Base-by-base conservation (phyloP, 441 rosid species). In the Gossypium aridum region DNA sequence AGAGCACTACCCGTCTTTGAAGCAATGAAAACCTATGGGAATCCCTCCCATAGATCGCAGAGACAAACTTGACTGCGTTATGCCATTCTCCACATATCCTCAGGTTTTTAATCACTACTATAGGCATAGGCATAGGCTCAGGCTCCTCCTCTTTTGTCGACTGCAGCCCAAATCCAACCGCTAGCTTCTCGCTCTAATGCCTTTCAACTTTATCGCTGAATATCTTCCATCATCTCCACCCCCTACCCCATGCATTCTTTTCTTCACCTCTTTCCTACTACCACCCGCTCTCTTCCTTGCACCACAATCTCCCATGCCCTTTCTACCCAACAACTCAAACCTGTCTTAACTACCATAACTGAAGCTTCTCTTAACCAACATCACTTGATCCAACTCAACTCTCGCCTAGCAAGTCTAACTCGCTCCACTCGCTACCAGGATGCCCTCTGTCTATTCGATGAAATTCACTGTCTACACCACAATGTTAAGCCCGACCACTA, bases 51-150 rank as follows among this genome's bases (percentile, higher is more conserved):
- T 88, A 6, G 71, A 92, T 80, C 0, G 43, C 66, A 34, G 97
- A 93, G 63, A 93, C 85, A 53, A 82, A 83, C 77, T 93, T 91
- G 78, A 93, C 82, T 31, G 90, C 98, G 78, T 85, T 85, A 34
- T 90, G 96, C 71, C 96, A 93, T 76, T 93, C 96, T 34, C 97
- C 98, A 65, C 97, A 90, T 61, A 92, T 92, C 72, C 98, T 85
- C 56, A 92, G 79, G 82, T 94, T 94, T 83, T 92, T 92, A 39
- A 88, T 82, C 79, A 94, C 97, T 1, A 87, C 78, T 72, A 94
- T 70, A 14, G 93, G 88, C 70, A 31, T 31, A 31, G 37, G 34
- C 34, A 4, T 4, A 28, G 34, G 37, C 37, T 31, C 37, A 31
- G 37, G 37, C 37, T 31, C 91, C 71, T 88, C 86, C 13, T 84